Conservation (phyloP, 2,329 filamentous ascomycete species). For the Massarina eburnea region DNA sequence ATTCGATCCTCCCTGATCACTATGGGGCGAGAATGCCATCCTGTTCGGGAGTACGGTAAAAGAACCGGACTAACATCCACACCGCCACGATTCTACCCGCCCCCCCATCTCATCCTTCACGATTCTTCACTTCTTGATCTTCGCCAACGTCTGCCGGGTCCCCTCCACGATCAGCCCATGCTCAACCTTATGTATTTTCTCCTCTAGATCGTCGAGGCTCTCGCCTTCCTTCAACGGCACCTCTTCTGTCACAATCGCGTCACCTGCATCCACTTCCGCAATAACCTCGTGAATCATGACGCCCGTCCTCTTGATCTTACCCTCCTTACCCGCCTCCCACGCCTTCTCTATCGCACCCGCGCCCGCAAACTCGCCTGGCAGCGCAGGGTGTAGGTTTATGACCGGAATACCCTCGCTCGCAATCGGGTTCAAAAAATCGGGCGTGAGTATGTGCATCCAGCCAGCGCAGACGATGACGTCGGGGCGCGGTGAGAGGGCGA, state of each 20-base stretch:
- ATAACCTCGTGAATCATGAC: conserved; percentile 88
- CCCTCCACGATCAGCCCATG: conserved; percentile 79
- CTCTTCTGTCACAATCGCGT: conserved; percentile 70
- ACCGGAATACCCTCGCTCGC: conserved; percentile 63
- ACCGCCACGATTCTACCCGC: too few species aligned
- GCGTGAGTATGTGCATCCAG: conserved; percentile 82
- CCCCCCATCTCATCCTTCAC: too few species aligned
- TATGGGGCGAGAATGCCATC: too few species aligned
- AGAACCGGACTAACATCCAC: too few species aligned
- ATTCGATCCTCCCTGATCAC: too few species aligned
- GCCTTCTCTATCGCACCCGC: conserved; percentile 76
- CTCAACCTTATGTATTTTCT: conserved; percentile 74
- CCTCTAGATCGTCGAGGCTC: conserved; percentile 64
- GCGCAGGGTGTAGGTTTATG: conserved; percentile 80
- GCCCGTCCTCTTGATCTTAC: conserved; percentile 69
- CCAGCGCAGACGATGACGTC: conserved; percentile 77
- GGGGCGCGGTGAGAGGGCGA: conserved; percentile 59
- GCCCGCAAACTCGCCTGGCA: conserved; percentile 76
- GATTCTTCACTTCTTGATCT: conserved; percentile 24
- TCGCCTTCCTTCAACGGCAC: conserved; percentile 63
- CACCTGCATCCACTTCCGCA: conserved; percentile 75
- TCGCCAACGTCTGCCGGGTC: conserved; percentile 55
- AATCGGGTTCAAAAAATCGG: conserved; percentile 69
- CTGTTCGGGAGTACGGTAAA: too few species aligned
- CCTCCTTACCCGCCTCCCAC: conserved; percentile 69